Evolutionary conservation across 768 basidiomycete genomes (phyloP).

Genomic region (Phlebiopsis flavidoalba): DNA sequence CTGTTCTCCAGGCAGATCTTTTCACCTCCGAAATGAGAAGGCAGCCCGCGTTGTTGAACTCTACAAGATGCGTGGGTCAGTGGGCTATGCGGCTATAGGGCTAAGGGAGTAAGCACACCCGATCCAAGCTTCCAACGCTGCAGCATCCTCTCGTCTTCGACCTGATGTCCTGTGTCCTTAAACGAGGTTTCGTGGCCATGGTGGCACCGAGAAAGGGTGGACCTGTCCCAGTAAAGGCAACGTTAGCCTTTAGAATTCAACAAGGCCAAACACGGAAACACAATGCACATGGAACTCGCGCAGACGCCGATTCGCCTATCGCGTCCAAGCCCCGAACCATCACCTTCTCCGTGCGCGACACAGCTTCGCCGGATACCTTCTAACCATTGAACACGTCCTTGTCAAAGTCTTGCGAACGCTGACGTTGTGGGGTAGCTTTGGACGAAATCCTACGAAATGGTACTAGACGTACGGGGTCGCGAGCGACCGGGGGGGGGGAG

Average conservation of each 20-base stretch:
- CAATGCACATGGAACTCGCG: not conserved
- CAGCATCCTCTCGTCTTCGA: constrained; percentile 89
- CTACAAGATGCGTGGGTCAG: constrained; percentile 30
- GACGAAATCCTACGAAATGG: constrained; percentile 51
- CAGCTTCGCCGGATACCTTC: not conserved
- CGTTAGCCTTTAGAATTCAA: constrained; percentile 27
- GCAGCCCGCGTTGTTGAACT: constrained; percentile 90
- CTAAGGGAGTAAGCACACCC: constrained; percentile 33
- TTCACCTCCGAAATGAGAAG: constrained; percentile 90
- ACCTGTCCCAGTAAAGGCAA: constrained; percentile 2
- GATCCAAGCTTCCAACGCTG: constrained; percentile 77
- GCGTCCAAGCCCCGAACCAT: not conserved
- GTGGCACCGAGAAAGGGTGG: constrained; percentile 1
- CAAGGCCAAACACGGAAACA: constrained; percentile 15
- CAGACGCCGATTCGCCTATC: not conserved
- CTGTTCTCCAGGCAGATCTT: constrained; percentile 82
- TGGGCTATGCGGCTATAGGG: not conserved
- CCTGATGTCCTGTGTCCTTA: constrained; percentile 60
- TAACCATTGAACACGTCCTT: not conserved
- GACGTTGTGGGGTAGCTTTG: not conserved
- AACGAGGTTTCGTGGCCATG: constrained; percentile 50
- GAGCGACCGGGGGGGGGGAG: constrained; percentile 26
- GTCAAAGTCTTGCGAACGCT: not conserved
- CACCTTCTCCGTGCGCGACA: not conserved
- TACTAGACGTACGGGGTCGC: constrained; percentile 64